phyloP scores from a whole-genome alignment of 1,139 yeast species.

The Candida sojae region DNA sequence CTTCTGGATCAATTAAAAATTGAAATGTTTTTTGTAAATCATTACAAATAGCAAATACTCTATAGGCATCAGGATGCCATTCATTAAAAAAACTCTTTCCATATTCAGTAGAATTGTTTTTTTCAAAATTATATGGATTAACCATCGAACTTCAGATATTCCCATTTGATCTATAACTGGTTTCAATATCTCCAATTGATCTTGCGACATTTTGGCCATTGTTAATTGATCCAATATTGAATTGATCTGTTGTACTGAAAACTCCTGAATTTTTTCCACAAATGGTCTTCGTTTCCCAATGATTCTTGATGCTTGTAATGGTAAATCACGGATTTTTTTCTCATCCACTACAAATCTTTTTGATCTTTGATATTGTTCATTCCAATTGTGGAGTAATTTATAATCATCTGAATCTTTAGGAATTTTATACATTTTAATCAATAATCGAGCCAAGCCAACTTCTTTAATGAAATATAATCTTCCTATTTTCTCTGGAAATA shows the following conservation, averaged over 20 bases:
- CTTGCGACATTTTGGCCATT: slow-evolving; percentile 39
- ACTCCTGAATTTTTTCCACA: slow-evolving; percentile 41
- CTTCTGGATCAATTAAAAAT: slow-evolving; percentile 52
- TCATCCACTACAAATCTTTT: slow-evolving; percentile 15
- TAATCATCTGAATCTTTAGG: slow-evolving; percentile 39
- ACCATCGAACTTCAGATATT: slow-evolving; percentile 68
- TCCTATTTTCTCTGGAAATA: slow-evolving; percentile 62
- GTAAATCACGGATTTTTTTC: slow-evolving; percentile 43
- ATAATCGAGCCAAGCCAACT: slow-evolving; percentile 45
- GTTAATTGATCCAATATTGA: slow-evolving; percentile 47
- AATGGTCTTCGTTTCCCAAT: slow-evolving; percentile 48
- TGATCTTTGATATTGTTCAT: slow-evolving; percentile 32
- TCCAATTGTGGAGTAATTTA: slow-evolving; percentile 40
- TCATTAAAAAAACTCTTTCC: slow-evolving; percentile 60
- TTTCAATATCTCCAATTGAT: slow-evolving; percentile 43
- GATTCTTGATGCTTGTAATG: slow-evolving; percentile 46
- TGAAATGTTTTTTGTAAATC: slow-evolving; percentile 63
- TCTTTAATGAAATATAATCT: slow-evolving; percentile 59
- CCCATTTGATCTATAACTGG: slow-evolving; percentile 58
- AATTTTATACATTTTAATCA: slow-evolving; percentile 36
- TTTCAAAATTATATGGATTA: slow-evolving; percentile 67
- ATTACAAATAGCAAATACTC: slow-evolving; percentile 66
- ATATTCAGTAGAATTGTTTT: slow-evolving; percentile 57
- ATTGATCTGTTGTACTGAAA: slow-evolving; percentile 63
- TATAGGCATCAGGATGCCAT: slow-evolving; percentile 84